Evolutionary conservation across 2,329 filamentous ascomycete genomes (phyloP), one percentile per base, ranked within the genome.

Genomic region (Thielaviopsis ethacetica): DNA sequence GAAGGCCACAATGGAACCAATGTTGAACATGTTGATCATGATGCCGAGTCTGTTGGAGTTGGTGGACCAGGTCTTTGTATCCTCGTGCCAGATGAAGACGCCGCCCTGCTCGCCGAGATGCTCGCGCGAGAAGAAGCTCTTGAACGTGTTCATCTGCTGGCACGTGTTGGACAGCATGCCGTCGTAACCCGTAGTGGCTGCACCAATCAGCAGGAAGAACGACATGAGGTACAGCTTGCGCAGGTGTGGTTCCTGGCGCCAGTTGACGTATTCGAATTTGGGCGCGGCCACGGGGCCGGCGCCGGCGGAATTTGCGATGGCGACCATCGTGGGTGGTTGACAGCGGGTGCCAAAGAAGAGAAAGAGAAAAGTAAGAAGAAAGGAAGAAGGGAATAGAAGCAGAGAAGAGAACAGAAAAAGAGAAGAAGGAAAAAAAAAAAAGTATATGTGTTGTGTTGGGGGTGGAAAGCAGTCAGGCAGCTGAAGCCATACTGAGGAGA

Each of bases 111-210:
- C 38, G 26, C 59, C 64, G n/a, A 49, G 44, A 66, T 73, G 63
- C 34, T 68, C 65, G 41, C 73, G 67, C 34, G 71, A 70, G 68
- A 81, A 81, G 69, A 73, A 79, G 2, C 65, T 63, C 63, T 76
- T 72, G 77, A 78, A 82, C 19, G 68, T 68, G 61, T 77, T 70
- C 65, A 82, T 78, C 67, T 79, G 75, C 70, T 81, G 78, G 2
- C 76, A 79, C 10, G 77, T 80, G 68, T 82, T 82, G 66, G 81
- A 71, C 62, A 81, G 71, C 75, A 79, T 77, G 59, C 79, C 79
- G 68, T 84, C 80, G 65, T 82, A 83, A 57, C 80, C 79, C 7
- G 79, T 82, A 30, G 79, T 82, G 51, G 80, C 80, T 30, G 80
- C 82, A 13, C 78, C 79, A 59, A 83, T 71, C 67, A 80, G 78